Base-by-base conservation (phyloP, 345 rosid genomes). In the Hypericum androsaemum region DNA sequence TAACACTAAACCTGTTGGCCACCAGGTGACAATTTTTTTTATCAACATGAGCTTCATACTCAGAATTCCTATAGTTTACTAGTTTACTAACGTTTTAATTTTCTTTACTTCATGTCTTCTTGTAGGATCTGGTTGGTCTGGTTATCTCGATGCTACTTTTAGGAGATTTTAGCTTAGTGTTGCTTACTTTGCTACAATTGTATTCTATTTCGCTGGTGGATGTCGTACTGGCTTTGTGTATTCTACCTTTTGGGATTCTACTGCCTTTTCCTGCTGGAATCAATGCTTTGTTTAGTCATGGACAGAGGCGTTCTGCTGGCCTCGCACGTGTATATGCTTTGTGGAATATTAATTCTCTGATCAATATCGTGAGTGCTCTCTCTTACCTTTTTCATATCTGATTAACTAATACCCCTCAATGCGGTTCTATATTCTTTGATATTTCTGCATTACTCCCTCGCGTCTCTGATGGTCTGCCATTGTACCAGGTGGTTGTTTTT, bases 221-320 rank as follows among this genome's bases (percentile, higher is more conserved):
- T 61, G 87, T 86, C 61, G 77, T 86, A 68, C 80, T 94, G 64
- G 95, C 80, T 66, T 70, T 86, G 78, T 79, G 84, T 65, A 80
- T 94, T 69, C 64, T 88, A 63, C 99, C 99, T 44, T 79, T 94
- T 28, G 97, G 94, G 57, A 75, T 94, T 60, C 89, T 94, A 62
- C 79, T 94, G 56, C 97, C 99, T 3, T 94, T 94, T 69, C 97
- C 97, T 61, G 97, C 92, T 60, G 99, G 99, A 60, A 94, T 94
- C 66, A 94, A 88, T 77, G 99, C 99, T 67, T 72, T 94, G 59
- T 94, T 94, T 71, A 94, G 95, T 64, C 90, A 88, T 65, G 97
- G 97, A 59, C 96, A 94, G 9, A 81, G 98, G 64, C 98, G 90
- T 57, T 92, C 98, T 58, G 84, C 96, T 54, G 96, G 97, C 48